Conservation (phyloP, 331 rosid genomes). For the Malus hybrid region DNA sequence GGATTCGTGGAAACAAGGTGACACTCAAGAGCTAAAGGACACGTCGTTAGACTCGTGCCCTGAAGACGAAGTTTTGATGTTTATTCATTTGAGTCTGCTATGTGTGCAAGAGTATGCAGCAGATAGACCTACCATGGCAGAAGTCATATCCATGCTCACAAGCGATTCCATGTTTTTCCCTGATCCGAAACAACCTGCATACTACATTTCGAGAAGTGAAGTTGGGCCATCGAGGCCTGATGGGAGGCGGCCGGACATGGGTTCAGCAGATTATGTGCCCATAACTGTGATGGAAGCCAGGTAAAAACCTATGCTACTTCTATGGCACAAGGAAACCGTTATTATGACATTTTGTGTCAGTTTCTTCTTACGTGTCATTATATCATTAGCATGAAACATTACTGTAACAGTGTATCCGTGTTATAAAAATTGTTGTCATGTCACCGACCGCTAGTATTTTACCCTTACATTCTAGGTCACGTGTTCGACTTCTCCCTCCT, state of each 20-base stretch:
- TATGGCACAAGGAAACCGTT: too few relatives aligned
- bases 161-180: background rate
- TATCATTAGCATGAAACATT: too few relatives aligned
- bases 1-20: conserved; percentile 17
- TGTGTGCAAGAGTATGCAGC: conserved; percentile 23
- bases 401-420: too few relatives aligned
- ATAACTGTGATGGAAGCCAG: conserved; percentile 12
- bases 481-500: too few relatives aligned
- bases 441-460: too few relatives aligned
- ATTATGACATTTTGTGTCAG: too few relatives aligned
- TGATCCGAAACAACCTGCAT: conserved; percentile 11
- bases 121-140: conserved; percentile 22
- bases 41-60: background rate
- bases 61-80: conserved; percentile 1
- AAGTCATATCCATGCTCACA: conserved; percentile 9
- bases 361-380: too few relatives aligned
- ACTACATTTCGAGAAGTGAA: conserved; percentile 4
- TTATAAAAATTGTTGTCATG: too few relatives aligned
- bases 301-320: background rate
- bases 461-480: too few relatives aligned
- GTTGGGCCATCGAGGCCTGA: background rate
- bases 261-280: background rate
- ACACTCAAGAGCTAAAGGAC: background rate
- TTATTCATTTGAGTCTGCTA: conserved; percentile 11
- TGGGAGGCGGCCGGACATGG: background rate